Base-by-base conservation (phyloP, 441 rosid genomes). In the Adansonia grandidieri region DNA sequence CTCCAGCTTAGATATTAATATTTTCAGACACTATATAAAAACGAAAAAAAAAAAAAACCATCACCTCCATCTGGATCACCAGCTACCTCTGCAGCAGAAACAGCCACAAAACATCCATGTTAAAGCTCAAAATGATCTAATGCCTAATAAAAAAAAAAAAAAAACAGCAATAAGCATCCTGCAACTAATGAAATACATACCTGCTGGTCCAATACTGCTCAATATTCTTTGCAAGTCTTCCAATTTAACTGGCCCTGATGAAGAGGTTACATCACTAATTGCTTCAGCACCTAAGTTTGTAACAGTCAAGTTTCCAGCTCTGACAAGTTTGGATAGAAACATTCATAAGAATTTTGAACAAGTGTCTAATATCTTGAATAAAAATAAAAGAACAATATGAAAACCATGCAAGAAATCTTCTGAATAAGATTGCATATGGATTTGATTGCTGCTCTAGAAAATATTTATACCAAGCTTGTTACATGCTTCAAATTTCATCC, bases 171-270 rank as follows among this genome's bases (percentile, higher is more conserved):
- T 54, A 45, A 70, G 44, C 65, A 80, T 19, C 64, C 71, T 71
- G 32, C 15, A 61, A 24, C 65, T 20, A 42, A 54, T 24, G 82
- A 82, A 74, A 61, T 1, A 72, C n/a, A 67, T 84, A 91, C 98
- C 97, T 81, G 82, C 84, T 78, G 96, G 89, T 11, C 82, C 93
- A 45, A 96, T 89, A 83, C 87, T 91, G 89, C 90, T 91, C 84
- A 96, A 88, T 81, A 96, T 96, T 85, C 98, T 91, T 86, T 90
- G 95, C 85, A 96, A 83, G 84, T 92, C 98, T 82, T 89, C 92
- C 86, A 94, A 83, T 86, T 86, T 91, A 58, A 96, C 97, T 20
- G 98, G 96, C 80, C 97, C 97, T 50, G 90, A 86, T 19, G 97
- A 91, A 80, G 98, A 89, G 80, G 90, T 79, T 80, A 90, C 93